These are phyloP conservation scores for Kandelia obovata DNA, from an alignment of 345 rosid genomes.

Conservation along the genomic window DNA sequence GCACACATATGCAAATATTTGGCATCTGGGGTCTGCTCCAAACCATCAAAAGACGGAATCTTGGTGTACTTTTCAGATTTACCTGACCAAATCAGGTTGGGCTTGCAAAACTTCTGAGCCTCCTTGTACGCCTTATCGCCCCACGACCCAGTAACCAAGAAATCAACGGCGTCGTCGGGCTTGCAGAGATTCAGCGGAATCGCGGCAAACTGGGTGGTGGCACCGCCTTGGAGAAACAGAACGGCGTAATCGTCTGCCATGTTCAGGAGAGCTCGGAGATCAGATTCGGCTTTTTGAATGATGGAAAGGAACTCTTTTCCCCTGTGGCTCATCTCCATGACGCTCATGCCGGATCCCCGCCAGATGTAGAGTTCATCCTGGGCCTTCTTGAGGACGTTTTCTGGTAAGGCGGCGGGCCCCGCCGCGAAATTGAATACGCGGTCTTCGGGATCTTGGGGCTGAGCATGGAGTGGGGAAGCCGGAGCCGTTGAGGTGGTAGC, in stretches of 20 bases:
- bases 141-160: constrained; percentile 89
- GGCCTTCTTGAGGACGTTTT: constrained; percentile 67
- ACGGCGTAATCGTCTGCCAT: constrained; percentile 67
- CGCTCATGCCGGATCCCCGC: constrained; percentile 95
- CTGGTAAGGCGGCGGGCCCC: constrained; percentile 82
- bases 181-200: constrained; percentile 71
- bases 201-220: constrained; percentile 87
- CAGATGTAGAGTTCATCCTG: constrained; percentile 84
- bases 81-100: constrained; percentile 85
- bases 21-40: constrained; percentile 62
- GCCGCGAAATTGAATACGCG: constrained; percentile 91
- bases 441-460: constrained; percentile 28
- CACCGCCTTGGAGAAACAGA: constrained; percentile 95
- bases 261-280: constrained; percentile 66
- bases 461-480: constrained; percentile 21
- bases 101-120: constrained; percentile 66
- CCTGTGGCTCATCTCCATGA: constrained; percentile 99
- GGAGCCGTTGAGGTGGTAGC: constrained; percentile 31
- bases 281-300: constrained; percentile 82
- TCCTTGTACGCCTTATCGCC: constrained; percentile 87
- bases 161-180: constrained; percentile 65
- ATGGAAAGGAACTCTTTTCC: constrained; percentile 87
- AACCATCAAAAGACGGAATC: constrained; percentile 52
- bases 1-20: constrained; percentile 82
- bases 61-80: constrained; percentile 80